phyloP scores from a whole-genome alignment of 2,329 filamentous ascomycete genomes.

The Calonectria pseudoreteaudii region DNA sequence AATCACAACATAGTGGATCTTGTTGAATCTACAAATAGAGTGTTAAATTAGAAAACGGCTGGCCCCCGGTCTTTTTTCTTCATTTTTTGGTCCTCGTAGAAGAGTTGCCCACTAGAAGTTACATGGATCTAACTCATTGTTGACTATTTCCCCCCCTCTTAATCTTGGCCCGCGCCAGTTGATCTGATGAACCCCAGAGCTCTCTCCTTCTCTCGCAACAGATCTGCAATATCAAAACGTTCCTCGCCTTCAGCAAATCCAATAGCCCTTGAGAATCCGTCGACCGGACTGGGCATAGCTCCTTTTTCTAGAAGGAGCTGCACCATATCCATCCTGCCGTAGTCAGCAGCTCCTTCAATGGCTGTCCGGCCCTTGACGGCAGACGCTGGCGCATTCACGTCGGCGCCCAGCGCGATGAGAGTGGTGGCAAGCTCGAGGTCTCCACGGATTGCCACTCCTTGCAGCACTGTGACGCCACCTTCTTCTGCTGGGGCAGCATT shows the following conservation, averaged over 20 bases:
- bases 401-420: background rate
- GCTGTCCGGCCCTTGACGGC: constrained; percentile 7
- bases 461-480: constrained; percentile 15
- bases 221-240: background rate
- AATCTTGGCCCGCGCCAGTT: background rate
- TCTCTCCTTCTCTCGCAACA: background rate
- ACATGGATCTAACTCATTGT: background rate
- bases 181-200: background rate
- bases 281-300: background rate
- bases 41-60: too few species aligned
- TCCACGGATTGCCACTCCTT: constrained; percentile 18
- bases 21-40: too few species aligned
- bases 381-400: constrained; percentile 2
- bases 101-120: background rate
- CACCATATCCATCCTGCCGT: constrained; percentile 24
- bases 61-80: too few species aligned
- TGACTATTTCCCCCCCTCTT: background rate
- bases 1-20: too few species aligned
- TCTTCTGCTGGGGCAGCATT: background rate
- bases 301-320: constrained; percentile 12
- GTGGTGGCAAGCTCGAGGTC: constrained; percentile 9
- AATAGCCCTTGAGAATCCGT: constrained; percentile 9
- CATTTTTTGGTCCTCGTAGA: too few species aligned
- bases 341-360: constrained; percentile 23
- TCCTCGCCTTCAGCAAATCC: background rate